Base-by-base conservation (phyloP, 2,329 filamentous ascomycete species). In the Hirsutella rhossiliensis region DNA sequence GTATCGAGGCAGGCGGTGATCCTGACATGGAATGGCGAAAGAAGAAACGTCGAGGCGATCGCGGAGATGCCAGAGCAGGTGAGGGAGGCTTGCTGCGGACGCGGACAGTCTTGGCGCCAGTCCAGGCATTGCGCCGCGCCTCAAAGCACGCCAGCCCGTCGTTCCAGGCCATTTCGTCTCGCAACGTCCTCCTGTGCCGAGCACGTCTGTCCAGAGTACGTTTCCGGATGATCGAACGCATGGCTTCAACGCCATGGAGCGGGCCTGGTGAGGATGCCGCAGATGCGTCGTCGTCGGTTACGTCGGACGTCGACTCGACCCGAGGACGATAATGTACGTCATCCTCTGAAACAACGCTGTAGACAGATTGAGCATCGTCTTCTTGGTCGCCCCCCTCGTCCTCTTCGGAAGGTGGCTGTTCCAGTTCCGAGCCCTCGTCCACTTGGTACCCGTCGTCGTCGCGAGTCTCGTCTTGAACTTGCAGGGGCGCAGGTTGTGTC, bases 71-170 rank as follows among this genome's bases (percentile, higher is more conserved):
- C 2, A 68, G 62, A 5, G 68, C 65, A 5, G 63, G 57, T 1
- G 66, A 44, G 8, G 47, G 46, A 5, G 67, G 62, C 51, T 73
- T 75, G 36, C 67, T 65, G 45, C 72, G 71, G 40, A 78, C 60
- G 40, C 72, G 72, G 31, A 73, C 75, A 11, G 68, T 73, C 49
- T 75, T 75, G 29, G 87, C 89, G 29, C 84, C 82, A 1, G 88
- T 90, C 90, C 90, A 97, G 7, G 79, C 80, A 63, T 95, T 80
- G 41, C 89, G 75, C 46, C 86, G 72, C 28, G 81, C 76, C 47
- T 81, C 76, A 63, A 87, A 97, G 59, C 83, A 84, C n/a, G 80
- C 75, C 45, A 96, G 61, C 0, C 90, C 90, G 32, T 82, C 71
- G 55, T 96, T 97, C 81, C 84, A 94, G 28, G 68, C 61, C 65